Conservation (phyloP, 2,329 filamentous ascomycete species). For the Thielaviopsis euricoi region DNA sequence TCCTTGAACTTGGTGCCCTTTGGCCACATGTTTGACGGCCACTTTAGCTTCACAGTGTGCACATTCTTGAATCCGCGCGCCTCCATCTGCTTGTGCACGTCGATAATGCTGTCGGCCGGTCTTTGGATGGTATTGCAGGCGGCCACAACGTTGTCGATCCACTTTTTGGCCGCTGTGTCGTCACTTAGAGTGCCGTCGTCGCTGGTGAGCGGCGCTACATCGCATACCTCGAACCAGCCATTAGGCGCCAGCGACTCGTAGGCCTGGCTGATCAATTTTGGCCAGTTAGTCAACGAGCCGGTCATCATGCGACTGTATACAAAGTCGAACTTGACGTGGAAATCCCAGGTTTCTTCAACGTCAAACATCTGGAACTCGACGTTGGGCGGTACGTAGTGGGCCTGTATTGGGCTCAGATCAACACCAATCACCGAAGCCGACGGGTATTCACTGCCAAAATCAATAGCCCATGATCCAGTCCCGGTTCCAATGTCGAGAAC, state of each 20-base stretch:
- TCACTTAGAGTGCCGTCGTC: slow-evolving; percentile 19
- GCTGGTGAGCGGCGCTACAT: slow-evolving; percentile 17
- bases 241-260: slow-evolving; percentile 21
- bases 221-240: slow-evolving; percentile 21
- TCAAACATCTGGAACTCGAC: slow-evolving; percentile 31
- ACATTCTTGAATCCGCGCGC: slow-evolving; percentile 39
- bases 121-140: background rate
- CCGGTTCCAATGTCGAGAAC: slow-evolving; percentile 20
- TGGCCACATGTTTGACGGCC: slow-evolving; percentile 36
- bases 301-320: slow-evolving; percentile 22
- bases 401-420: slow-evolving; percentile 27
- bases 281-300: slow-evolving; percentile 17
- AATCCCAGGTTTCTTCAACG: slow-evolving; percentile 26
- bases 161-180: slow-evolving; percentile 16
- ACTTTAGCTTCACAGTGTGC: slow-evolving; percentile 26
- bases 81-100: slow-evolving; percentile 23
- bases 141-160: slow-evolving; percentile 18
- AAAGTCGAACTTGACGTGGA: slow-evolving; percentile 23
- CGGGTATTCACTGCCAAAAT: slow-evolving; percentile 18
- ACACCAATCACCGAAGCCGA: slow-evolving; percentile 22
- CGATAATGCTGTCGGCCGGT: slow-evolving; percentile 17
- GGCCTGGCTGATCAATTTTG: slow-evolving; percentile 21
- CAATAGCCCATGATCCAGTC: slow-evolving; percentile 20
- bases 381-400: slow-evolving; percentile 29
- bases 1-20: slow-evolving; percentile 34